Conservation (phyloP, 2,329 filamentous ascomycete genomes). For the Camptophora hylomeconis region DNA sequence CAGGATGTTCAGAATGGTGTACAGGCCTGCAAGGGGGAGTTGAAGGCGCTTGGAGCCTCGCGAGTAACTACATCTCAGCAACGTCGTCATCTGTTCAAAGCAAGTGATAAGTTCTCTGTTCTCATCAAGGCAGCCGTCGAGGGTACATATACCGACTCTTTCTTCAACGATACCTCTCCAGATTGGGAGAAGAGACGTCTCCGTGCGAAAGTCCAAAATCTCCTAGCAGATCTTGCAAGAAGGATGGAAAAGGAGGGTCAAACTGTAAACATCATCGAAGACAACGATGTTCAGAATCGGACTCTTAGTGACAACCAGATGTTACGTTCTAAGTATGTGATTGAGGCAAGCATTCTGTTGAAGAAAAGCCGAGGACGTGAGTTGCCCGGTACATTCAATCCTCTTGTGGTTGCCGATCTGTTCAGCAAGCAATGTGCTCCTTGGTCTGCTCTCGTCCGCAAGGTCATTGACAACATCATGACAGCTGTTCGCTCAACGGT, state of each 20-base stretch:
- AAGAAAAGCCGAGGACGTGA: conserved; percentile 21
- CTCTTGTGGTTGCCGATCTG: conserved; percentile 21
- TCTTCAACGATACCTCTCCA: conserved; percentile 20
- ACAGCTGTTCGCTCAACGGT: conserved; percentile 17
- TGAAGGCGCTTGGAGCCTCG: conserved; percentile 38
- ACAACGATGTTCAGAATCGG: conserved; percentile 7
- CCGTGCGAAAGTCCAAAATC: conserved; percentile 21
- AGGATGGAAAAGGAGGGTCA: conserved; percentile 10
- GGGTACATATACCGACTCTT: conserved; percentile 23
- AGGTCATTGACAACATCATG: conserved; percentile 15
- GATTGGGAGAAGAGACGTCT: conserved; percentile 21
- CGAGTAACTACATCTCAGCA: conserved; percentile 18
- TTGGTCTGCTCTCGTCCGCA: conserved; percentile 21
- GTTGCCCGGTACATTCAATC: conserved; percentile 23
- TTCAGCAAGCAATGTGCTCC: conserved; percentile 24
- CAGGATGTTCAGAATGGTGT: conserved; percentile 22
- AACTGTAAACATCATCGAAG: conserved; percentile 8
- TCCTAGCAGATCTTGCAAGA: conserved; percentile 13
- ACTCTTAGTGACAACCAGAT: too few species aligned
- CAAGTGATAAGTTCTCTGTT: conserved; percentile 14
- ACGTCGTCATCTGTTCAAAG: conserved; percentile 19
- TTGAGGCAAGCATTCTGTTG: conserved; percentile 19
- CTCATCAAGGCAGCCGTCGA: conserved; percentile 18
- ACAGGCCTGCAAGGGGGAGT: conserved; percentile 22
- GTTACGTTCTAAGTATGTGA: conserved; percentile 1